Conservation (phyloP, 192 early-diverging fungal genomes). For the Coemansia sp. region DNA sequence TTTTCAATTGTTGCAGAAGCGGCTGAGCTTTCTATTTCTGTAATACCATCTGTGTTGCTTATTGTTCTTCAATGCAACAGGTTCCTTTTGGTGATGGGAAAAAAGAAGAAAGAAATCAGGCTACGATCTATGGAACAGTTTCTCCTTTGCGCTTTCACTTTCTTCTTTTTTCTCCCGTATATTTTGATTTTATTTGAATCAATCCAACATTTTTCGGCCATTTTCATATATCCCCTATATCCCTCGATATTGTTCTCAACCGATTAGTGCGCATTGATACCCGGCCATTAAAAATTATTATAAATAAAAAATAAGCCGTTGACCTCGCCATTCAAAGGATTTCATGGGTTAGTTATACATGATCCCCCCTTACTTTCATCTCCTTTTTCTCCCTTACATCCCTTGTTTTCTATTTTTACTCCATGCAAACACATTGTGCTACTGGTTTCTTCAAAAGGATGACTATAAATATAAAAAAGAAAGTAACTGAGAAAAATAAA, state of each 20-base stretch:
- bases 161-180: background rate
- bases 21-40: no score
- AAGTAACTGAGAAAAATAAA: no score
- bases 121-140: no score
- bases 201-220: background rate
- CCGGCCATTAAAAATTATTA: background rate
- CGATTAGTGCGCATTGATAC: background rate
- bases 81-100: background rate
- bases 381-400: background rate
- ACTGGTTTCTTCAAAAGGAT: no score
- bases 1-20: no score
- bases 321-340: background rate
- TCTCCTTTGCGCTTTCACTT: background rate
- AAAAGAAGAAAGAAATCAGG: background rate
- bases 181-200: background rate
- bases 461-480: no score
- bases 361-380: background rate
- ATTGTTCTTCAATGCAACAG: no score
- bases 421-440: no score
- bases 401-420: background rate
- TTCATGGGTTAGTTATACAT: background rate
- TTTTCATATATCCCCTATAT: background rate
- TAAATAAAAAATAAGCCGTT: background rate
- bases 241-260: background rate
- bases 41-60: no score